Conservation (phyloP, 306 rosid species). For the Vigna angularis region DNA sequence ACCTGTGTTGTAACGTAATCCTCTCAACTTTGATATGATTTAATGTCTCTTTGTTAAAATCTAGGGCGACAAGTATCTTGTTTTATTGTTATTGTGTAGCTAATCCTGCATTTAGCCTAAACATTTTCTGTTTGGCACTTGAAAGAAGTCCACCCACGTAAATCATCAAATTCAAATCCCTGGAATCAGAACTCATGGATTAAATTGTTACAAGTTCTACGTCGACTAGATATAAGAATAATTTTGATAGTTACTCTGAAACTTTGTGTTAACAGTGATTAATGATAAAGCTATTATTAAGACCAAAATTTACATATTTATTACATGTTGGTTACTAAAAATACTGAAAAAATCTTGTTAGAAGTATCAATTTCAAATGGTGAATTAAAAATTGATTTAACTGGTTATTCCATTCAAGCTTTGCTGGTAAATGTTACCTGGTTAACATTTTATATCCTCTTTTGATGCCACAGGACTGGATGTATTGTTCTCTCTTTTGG, state of each 20-base stretch:
- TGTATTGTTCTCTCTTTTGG: constrained; percentile 80
- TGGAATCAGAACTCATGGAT: neutral
- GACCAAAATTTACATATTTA: too few relatives aligned
- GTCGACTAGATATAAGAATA: too few relatives aligned
- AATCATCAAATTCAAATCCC: constrained; percentile 4
- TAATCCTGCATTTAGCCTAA: neutral
- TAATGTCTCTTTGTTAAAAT: constrained; percentile 2
- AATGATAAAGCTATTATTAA: too few relatives aligned
- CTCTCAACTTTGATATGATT: constrained; percentile 34
- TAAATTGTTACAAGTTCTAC: too few relatives aligned
- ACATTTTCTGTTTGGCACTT: neutral
- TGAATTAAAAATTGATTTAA: neutral
- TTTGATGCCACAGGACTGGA: constrained; percentile 66
- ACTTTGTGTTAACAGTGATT: too few relatives aligned
- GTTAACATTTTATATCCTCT: constrained; percentile 27
- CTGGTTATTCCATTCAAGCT: neutral
- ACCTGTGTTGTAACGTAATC: constrained; percentile 80
- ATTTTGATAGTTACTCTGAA: too few relatives aligned
- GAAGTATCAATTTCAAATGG: too few relatives aligned
- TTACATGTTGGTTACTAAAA: too few relatives aligned
- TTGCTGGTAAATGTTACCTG: neutral
- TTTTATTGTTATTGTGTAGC: neutral
- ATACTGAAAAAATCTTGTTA: too few relatives aligned
- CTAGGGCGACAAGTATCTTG: constrained; percentile 1
- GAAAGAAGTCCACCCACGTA: neutral